A percentile compares a stretch with the other conserved stretches of the same genome.
phyloP scores from a whole-genome alignment of 345 rosid genomes.

The Eucalyptus sp. region DNA sequence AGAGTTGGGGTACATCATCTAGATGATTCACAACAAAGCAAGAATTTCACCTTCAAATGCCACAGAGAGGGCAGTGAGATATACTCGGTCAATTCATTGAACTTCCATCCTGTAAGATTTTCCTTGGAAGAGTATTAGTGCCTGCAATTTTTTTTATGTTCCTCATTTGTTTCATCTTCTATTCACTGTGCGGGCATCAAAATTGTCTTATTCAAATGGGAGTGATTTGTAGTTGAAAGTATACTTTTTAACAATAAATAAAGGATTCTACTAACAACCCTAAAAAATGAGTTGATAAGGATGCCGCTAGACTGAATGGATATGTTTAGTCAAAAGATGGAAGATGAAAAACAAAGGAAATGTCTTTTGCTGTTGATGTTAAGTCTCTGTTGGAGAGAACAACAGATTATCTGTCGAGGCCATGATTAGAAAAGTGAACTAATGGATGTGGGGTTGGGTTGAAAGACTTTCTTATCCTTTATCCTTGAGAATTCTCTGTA shows the following conservation, averaged over 20 bases:
- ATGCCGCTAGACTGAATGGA: not conserved
- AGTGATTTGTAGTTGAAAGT: not conserved
- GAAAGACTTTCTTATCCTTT: not conserved
- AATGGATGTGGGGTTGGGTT: not conserved
- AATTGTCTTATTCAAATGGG: not conserved
- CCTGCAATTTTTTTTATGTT: not conserved
- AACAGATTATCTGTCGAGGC: not conserved
- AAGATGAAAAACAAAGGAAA: not conserved
- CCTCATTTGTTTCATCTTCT: not conserved
- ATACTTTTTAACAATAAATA: not conserved
- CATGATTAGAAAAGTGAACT: not conserved
- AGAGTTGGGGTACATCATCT: slow-evolving; percentile 97
- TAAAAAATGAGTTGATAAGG: not conserved
- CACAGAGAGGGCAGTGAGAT: slow-evolving; percentile 89
- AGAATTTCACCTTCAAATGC: slow-evolving; percentile 97
- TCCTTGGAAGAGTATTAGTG: not conserved
- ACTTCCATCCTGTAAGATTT: slow-evolving; percentile 86
- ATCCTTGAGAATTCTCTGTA: not conserved
- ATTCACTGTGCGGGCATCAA: not conserved
- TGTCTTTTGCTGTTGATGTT: not conserved
- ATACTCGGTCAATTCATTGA: slow-evolving; percentile 88
- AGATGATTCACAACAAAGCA: slow-evolving; percentile 71
- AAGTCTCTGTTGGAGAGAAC: not conserved
- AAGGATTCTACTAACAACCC: not conserved
- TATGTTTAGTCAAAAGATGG: not conserved